Evolutionary conservation across 768 basidiomycete species (phyloP).

Genomic region (Leccinum fibrillosum): DNA sequence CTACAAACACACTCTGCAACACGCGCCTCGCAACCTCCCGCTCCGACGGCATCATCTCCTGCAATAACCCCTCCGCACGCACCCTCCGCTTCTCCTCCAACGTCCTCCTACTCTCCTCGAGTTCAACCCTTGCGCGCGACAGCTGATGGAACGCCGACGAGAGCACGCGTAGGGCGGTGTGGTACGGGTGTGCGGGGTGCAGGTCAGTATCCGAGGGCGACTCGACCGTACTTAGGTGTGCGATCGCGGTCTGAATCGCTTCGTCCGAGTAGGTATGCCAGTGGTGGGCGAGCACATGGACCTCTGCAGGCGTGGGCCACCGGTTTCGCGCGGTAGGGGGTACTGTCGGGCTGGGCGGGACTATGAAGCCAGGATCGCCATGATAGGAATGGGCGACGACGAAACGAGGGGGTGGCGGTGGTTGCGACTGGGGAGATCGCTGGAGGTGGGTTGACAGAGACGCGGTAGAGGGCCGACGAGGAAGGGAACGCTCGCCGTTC

Average conservation of each 20-base stretch:
- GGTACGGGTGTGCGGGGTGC: conserved; percentile 58
- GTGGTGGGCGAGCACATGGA: conserved; percentile 58
- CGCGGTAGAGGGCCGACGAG: conserved; percentile 31
- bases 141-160: conserved; percentile 65
- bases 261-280: conserved; percentile 83
- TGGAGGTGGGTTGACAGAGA: conserved; percentile 44
- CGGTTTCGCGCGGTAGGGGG: conserved; percentile 5
- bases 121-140: conserved; percentile 52
- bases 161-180: conserved; percentile 63
- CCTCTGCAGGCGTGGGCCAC: conserved; percentile 23
- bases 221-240: conserved; percentile 43
- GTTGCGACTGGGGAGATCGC: conserved; percentile 26
- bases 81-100: conserved; percentile 60
- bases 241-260: conserved; percentile 62
- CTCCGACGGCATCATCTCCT: conserved; percentile 57
- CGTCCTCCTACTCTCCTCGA: conserved; percentile 55
- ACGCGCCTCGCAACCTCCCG: conserved; percentile 66
- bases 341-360: conserved; percentile 34
- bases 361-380: conserved; percentile 26
- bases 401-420: conserved; percentile 31
- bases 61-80: conserved; percentile 53
- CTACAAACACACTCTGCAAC: conserved; percentile 59
- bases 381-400: conserved; percentile 39
- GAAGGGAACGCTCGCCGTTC: conserved; percentile 17
- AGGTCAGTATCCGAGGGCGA: conserved; percentile 39